Conservation (phyloP, 2,329 filamentous ascomycete species). For the Thermothelomyces thermophilus region DNA sequence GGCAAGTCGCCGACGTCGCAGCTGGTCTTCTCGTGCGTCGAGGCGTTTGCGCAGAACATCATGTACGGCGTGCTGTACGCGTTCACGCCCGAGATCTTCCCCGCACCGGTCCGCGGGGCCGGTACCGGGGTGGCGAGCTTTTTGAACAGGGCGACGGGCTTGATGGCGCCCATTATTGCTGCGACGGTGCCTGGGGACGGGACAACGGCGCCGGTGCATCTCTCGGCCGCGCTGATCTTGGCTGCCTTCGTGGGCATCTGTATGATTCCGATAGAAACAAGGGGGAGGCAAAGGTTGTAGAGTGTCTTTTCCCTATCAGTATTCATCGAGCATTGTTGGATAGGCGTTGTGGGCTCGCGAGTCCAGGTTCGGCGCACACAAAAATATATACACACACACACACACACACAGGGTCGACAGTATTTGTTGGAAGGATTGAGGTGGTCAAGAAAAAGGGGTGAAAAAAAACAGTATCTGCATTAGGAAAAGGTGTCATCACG, state of each 20-base stretch:
- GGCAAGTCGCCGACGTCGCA: slow-evolving; percentile 51
- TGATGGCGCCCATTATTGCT: slow-evolving; percentile 63
- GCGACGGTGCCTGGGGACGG: slow-evolving; percentile 53
- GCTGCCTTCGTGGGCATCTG: slow-evolving; percentile 54
- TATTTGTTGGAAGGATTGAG: no score
- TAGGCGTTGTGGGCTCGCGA: not conserved
- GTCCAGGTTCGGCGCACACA: no score
- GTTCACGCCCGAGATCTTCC: slow-evolving; percentile 72
- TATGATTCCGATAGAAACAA: slow-evolving; percentile 56
- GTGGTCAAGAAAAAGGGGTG: no score
- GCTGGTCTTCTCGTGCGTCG: slow-evolving; percentile 59
- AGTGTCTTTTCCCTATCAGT: not conserved
- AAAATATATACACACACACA: no score
- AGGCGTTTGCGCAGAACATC: slow-evolving; percentile 68
- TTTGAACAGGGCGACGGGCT: slow-evolving; percentile 60
- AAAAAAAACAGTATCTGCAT: no score
- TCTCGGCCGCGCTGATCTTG: slow-evolving; percentile 51
- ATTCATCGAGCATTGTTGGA: not conserved
- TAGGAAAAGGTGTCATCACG: no score
- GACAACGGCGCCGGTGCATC: slow-evolving; percentile 50
- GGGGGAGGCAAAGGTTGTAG: slow-evolving; percentile 51
- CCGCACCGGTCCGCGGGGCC: slow-evolving; percentile 63
- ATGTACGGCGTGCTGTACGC: slow-evolving; percentile 73
- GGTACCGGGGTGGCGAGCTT: slow-evolving; percentile 67
- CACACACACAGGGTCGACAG: no score